These are phyloP conservation scores for Boletus tylopilopsis DNA, from an alignment of 768 basidiomycete genomes.

Conservation along the genomic window DNA sequence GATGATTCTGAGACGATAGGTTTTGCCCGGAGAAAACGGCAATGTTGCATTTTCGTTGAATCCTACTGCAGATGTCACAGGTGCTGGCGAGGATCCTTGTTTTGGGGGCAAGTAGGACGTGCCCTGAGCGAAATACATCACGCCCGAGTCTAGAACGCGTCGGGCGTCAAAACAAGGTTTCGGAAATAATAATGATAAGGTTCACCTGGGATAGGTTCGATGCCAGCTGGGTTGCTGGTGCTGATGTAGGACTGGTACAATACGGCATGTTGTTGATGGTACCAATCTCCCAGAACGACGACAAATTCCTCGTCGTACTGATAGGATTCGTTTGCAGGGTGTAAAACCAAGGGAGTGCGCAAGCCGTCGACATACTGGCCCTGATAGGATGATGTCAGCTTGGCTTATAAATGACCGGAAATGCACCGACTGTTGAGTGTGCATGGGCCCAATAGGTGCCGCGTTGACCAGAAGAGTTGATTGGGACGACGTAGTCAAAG, in stretches of 20 bases:
- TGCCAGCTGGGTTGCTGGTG: constrained; percentile 74
- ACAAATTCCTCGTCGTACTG: constrained; percentile 90
- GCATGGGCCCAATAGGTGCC: constrained; percentile 84
- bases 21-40: constrained; percentile 79
- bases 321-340: constrained; percentile 61
- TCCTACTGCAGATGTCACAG: constrained; percentile 59
- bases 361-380: constrained; percentile 94
- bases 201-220: constrained; percentile 84
- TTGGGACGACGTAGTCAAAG: constrained; percentile 72
- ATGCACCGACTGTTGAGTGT: constrained; percentile 43
- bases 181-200: not conserved
- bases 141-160: constrained; percentile 59
- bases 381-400: constrained; percentile 28
- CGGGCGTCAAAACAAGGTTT: not conserved
- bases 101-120: constrained; percentile 64
- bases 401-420: too few species aligned
- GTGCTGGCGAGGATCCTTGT: constrained; percentile 39
- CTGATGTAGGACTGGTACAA: constrained; percentile 67
- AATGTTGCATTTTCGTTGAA: constrained; percentile 88
- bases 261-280: constrained; percentile 67
- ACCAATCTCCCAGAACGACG: constrained; percentile 88
- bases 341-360: constrained; percentile 80
- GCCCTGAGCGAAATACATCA: constrained; percentile 84
- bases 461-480: constrained; percentile 64
- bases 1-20: constrained; percentile 83